A percentile compares a stretch with the other conserved stretches of the same genome.
Evolutionary conservation across 2,329 filamentous ascomycete species (phyloP).

Genomic region (Hypoxylon sp.): DNA sequence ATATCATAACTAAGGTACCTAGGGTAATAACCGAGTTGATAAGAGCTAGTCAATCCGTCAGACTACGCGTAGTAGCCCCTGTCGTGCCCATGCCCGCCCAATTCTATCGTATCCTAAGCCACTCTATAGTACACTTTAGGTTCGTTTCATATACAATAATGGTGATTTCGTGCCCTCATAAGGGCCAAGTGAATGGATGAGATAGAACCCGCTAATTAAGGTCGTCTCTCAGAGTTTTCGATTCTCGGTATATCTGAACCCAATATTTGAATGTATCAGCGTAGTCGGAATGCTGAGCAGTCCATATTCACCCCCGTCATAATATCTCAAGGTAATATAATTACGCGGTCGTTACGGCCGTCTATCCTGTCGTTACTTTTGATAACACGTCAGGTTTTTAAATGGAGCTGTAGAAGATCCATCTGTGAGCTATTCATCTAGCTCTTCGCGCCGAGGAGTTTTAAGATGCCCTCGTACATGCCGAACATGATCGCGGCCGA

Average conservation of each 20-base stretch:
- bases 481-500: constrained; percentile 97
- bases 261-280: neutral
- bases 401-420: no score
- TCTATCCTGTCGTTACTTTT: neutral
- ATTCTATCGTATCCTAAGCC: constrained; percentile 22
- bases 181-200: neutral
- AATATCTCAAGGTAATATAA: constrained; percentile 13
- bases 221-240: neutral
- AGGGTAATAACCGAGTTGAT: neutral
- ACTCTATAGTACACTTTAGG: constrained; percentile 20
- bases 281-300: constrained; percentile 1
- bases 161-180: constrained; percentile 9
- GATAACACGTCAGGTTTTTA: neutral
- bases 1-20: constrained; percentile 1
- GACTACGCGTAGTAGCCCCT: neutral
- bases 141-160: constrained; percentile 29
- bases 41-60: constrained; percentile 1
- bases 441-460: constrained; percentile 53
- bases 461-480: constrained; percentile 78
- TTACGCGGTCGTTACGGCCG: constrained; percentile 16
- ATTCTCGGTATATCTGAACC: neutral
- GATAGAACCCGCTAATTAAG: neutral
- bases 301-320: neutral
- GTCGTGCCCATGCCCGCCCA: constrained; percentile 2
- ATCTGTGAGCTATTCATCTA: constrained; percentile 36